Evolutionary conservation across 169 alveolate genomes (phyloP), one percentile per base, ranked within the genome.

Genomic region (Cryptosporidium andersoni): DNA sequence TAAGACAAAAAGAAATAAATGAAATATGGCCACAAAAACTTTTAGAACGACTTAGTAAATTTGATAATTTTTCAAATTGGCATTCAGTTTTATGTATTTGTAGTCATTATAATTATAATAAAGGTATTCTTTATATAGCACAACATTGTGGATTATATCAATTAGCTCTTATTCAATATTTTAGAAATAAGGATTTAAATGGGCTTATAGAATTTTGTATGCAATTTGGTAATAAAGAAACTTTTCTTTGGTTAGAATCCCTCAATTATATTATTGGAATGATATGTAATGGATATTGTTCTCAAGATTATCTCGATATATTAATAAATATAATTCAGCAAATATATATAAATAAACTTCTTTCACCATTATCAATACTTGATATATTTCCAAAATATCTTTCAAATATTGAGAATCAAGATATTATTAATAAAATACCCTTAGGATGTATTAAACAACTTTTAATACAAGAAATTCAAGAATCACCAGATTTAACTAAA

Each of bases 1-100:
- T 74, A 47, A 74, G 85, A 74, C 74, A 74, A 43, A 43, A 37
- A 6, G 63, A 58, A 40, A 49, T 14, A 7, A 43, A 43, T 40
- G 85, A 74, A 51, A 60, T 16, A 5, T 74, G 85, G 85, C 60
- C 85, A 2, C 55, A 74, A 45, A 4, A 45, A 48, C 55, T 74
- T 34, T 25, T 74, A 36, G 85, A 74, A 48, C 55, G 85, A 43
- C 40, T 74, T 12, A 74, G 55, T 8, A 74, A 68, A 34, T 55
- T 74, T 9, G 62, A 74, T 45, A 74, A 74, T 48, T 74, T 68
- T n/a, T 66, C 55, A 37, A 74, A 74, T 40, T 74, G 85, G 85
- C 67, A 74, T 58, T 74, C 85, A 9, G 60, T 74, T 40, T 42
- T 74, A 37, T 74, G 85, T 43, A 74, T 74, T 42, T 74, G 85